These are phyloP conservation scores for Leptographium procerum DNA, from an alignment of 2,329 filamentous ascomycete species.

Conservation along the genomic window DNA sequence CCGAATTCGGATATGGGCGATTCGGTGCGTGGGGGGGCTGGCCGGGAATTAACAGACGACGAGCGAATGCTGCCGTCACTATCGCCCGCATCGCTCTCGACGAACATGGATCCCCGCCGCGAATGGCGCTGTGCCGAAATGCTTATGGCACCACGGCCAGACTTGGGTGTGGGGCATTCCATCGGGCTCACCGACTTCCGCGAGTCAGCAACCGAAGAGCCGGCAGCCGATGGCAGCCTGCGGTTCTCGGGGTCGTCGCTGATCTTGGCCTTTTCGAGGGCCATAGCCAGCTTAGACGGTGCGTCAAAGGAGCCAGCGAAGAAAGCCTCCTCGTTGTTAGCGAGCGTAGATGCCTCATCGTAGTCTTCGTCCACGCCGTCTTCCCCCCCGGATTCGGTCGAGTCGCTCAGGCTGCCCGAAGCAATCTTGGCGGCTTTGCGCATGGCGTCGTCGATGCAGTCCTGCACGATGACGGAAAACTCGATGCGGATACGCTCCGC, in stretches of 20 bases:
- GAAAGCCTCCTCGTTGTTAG: constrained; percentile 40
- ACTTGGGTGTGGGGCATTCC: constrained; percentile 84
- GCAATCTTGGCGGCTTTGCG: constrained; percentile 82
- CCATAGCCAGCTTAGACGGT: constrained; percentile 42
- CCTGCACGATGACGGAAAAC: constrained; percentile 83
- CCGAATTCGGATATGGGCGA: constrained; percentile 85
- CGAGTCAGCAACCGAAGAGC: constrained; percentile 61
- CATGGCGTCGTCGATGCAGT: constrained; percentile 88
- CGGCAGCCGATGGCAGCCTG: constrained; percentile 47
- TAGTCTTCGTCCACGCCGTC: constrained; percentile 27
- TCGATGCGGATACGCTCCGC: constrained; percentile 90
- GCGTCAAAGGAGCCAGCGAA: constrained; percentile 48
- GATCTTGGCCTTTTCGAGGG: constrained; percentile 34
- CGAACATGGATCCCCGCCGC: constrained; percentile 65
- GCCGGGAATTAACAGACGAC: constrained; percentile 58
- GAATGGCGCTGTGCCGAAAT: constrained; percentile 50
- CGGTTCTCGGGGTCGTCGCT: constrained; percentile 27
- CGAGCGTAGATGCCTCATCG: constrained; percentile 27
- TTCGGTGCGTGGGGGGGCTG: constrained; percentile 62
- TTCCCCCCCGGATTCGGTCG: constrained; percentile 50
- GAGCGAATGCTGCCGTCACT: constrained; percentile 86
- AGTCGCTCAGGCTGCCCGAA: constrained; percentile 73
- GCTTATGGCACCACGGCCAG: constrained; percentile 52
- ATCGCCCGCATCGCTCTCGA: constrained; percentile 74
- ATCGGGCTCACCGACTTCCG: constrained; percentile 82